Base-by-base conservation (phyloP, 2,329 filamentous ascomycete species). In the Pseudogymnoascus sp. region DNA sequence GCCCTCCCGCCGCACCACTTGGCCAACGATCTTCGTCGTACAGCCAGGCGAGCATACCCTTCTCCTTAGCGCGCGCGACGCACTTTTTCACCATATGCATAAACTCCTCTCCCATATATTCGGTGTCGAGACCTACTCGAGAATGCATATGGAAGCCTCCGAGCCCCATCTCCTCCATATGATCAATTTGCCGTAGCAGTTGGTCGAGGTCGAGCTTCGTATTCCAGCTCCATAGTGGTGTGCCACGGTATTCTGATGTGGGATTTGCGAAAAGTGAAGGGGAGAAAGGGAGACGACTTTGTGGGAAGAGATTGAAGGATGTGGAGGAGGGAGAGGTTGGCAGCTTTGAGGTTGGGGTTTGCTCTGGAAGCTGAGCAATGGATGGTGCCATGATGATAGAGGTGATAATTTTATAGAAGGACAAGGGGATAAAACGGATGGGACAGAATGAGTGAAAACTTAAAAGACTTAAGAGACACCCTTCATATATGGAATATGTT, bases 11-110 rank as follows among this genome's bases (percentile, higher is more conserved):
- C 28, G 67, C 63, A 4, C 73, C 73, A 1, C 70, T 72, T 3
- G 73, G 73, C 72, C 73, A 75, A 6, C 73, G 64, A 67, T 74
- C 73, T 39, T 74, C 72, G 62, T 74, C 72, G 62, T 64, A 73
- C 67, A 75, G 64, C 36, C 71, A 74, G n/a, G 73, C 73, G 23
- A 75, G 67, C 71, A 75, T 71, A 2, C 69, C 68, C 60, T 73
- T 74, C 23, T 63, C 66, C 54, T 72, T 69, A 1, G 73, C 73
- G 66, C 72, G 68, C 14, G 73, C 73, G n/a, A 74, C 71, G 63
- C 72, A 75, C 7, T 67, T 67, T 41, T 67, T 66, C 1, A 74
- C 69, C 13, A 69, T 65, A 54, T 72, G 68, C 71, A 75, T 71
- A 60, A 72, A 74, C 61, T 75, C 73, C 19, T 66, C 43, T n/a